Evolutionary conservation across 2,329 filamentous ascomycete species (phyloP), one percentile per base, ranked within the genome.

Genomic region (Ophiostoma sp.): DNA sequence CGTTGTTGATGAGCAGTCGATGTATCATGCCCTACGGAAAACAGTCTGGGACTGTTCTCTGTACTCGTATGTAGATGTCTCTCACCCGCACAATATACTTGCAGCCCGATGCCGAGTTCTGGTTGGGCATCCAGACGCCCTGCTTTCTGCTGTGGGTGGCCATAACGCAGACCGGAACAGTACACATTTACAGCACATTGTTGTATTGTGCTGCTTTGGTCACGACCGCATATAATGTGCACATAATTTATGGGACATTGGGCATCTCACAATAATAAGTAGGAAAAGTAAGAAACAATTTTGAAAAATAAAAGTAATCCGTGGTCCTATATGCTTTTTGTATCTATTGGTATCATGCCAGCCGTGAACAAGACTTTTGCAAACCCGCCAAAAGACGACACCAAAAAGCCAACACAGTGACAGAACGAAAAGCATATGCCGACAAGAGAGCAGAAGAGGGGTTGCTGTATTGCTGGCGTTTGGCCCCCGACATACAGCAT

Each of bases 41-140:
- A n/a, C n/a, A n/a, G n/a, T n/a, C n/a, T n/a, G n/a, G n/a, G n/a
- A n/a, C n/a, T 36, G 8, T 52, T 11, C 4, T 52, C 22, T 69
- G 28, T 33, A 22, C 0, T 22, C 11, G 22, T 28, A 9, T 45
- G 6, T 39, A 36, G 39, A 28, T 42, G 25, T 36, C 17, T n/a
- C n/a, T n/a, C n/a, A n/a, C n/a, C n/a, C n/a, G n/a, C n/a, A n/a
- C n/a, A n/a, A n/a, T n/a, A n/a, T n/a, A n/a, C n/a, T 42, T 66
- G 28, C 42, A 75, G 63, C 55, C 71, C 64, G 50, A 73, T 45
- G 4, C 39, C 33, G 78, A 75, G 74, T 79, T 81, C 79, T 80
- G 79, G 85, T 87, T 87, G 85, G 85, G 85, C 82, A 85, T 78
- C 80, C 82, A 84, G 81, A 45, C 79, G 42, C 17, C 52, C 45